Base-by-base conservation (phyloP, 495 filamentous ascomycete genomes). In the Podospora appendiculata region DNA sequence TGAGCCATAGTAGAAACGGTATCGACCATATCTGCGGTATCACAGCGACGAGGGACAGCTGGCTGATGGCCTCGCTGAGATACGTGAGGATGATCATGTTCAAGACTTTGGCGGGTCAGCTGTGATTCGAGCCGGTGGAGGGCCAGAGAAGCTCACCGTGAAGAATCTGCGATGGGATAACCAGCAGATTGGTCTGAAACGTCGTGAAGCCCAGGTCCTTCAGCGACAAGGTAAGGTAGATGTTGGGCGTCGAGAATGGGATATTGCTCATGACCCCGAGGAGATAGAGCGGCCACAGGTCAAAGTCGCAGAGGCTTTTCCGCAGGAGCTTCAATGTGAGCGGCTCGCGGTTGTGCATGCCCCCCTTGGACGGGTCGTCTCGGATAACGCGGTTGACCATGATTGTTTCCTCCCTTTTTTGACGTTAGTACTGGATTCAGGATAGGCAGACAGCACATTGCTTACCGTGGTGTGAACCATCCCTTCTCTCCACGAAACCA, bases 281-380 rank as follows among this genome's bases (percentile, higher is more conserved):
- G 12, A 84, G 55, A 55, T 88, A 89, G 32, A 88, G 75, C 0
- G 83, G 80, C 82, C 84, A 89, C 61, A 90, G 71, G 52, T 90
- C 81, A 43, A 79, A 88, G 61, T 89, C 86, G 19, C 63, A 76
- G 1, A 88, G 56, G 4, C 75, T 71, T 14, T 77, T 57, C 73
- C 78, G 82, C 10, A 89, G 69, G 16, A 77, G 65, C 34, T 67
- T 79, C 0, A 73, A 74, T 0, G 76, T 78, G 8, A 90, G 63
- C 1, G 76, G 78, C 66, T 89, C 80, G 9, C 85, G 69, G 48
- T 74, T 76, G 59, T 78, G 72, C 77, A 79, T 79, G 45, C 75
- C 73, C 0, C 78, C 75, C 55, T 81, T 81, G 39, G 75, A 71
- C 10, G 78, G 76, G 54, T 81, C 78, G 47, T 81, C 78, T 55